Evolutionary conservation across 345 rosid genomes (phyloP).

Genomic region (Brassica rapa): DNA sequence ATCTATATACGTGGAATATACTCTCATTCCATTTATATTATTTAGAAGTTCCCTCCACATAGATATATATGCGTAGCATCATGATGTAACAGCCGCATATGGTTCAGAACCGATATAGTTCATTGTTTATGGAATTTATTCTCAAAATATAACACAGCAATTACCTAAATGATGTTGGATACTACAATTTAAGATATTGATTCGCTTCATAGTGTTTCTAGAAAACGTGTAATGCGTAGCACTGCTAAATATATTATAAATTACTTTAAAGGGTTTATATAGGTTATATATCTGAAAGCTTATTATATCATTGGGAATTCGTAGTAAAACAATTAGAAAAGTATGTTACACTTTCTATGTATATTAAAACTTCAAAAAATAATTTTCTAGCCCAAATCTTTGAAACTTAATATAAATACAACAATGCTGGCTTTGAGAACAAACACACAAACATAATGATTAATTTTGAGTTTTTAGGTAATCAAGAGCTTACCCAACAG

Average conservation of each 20-base stretch:
- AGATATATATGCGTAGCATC: constrained; percentile 33
- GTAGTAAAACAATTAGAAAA: background rate
- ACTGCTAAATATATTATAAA: background rate
- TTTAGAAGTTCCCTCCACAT: constrained; percentile 4
- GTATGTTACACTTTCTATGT: background rate
- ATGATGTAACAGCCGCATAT: constrained; percentile 35
- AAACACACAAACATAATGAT: background rate
- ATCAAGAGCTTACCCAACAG: constrained; percentile 12
- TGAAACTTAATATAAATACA: background rate
- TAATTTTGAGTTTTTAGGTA: background rate
- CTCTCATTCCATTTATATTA: constrained; percentile 12
- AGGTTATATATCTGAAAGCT: background rate
- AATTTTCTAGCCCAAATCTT: background rate
- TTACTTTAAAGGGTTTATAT: background rate
- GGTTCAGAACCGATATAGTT: constrained; percentile 28
- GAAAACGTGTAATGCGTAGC: background rate
- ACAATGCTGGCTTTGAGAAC: background rate
- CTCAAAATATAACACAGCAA: constrained; percentile 20
- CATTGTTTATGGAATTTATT: constrained; percentile 34
- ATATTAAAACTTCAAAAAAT: background rate
- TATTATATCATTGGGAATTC: background rate
- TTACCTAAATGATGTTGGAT: constrained; percentile 11
- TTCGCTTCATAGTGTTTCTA: constrained; percentile 3
- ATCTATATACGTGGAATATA: constrained; percentile 35
- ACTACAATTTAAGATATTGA: background rate